These are phyloP conservation scores for Cladorrhinum samala DNA, from an alignment of 495 filamentous ascomycete genomes.

Conservation along the genomic window DNA sequence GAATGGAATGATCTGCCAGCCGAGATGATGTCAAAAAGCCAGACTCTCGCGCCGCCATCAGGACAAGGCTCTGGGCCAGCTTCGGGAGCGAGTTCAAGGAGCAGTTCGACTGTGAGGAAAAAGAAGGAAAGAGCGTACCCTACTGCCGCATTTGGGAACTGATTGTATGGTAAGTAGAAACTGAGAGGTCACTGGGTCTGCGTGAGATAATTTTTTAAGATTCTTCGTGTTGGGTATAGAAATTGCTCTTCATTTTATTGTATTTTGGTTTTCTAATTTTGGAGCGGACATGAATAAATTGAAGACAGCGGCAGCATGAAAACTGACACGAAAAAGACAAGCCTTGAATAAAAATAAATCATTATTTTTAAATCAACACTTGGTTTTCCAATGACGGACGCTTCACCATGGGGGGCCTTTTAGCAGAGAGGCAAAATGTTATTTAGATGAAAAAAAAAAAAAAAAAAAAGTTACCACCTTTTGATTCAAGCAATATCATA, in stretches of 20 bases:
- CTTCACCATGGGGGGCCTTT: no score
- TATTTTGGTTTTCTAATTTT: no score
- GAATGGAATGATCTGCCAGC: conserved; percentile 54
- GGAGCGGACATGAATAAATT: neutral
- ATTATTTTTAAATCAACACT: no score
- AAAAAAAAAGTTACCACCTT: neutral
- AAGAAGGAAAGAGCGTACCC: conserved; percentile 48
- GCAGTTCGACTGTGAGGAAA: conserved; percentile 39
- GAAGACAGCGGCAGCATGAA: neutral
- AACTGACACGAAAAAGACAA: neutral
- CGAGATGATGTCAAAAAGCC: conserved; percentile 37
- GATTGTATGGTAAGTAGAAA: no score
- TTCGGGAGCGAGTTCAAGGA: conserved; percentile 43
- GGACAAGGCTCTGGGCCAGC: conserved; percentile 7
- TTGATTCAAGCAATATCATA: neutral
- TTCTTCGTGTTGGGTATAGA: no score
- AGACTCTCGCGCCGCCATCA: conserved; percentile 3
- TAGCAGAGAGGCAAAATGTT: neutral
- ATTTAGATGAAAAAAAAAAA: neutral
- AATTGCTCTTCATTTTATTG: no score
- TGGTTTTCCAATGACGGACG: no score
- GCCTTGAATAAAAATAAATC: neutral
- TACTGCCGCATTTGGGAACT: conserved; percentile 45
- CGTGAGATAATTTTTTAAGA: no score
- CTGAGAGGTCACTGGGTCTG: no score